These are phyloP conservation scores for Psilocybe cyanescens DNA, from an alignment of 768 basidiomycete genomes.

Conservation along the genomic window DNA sequence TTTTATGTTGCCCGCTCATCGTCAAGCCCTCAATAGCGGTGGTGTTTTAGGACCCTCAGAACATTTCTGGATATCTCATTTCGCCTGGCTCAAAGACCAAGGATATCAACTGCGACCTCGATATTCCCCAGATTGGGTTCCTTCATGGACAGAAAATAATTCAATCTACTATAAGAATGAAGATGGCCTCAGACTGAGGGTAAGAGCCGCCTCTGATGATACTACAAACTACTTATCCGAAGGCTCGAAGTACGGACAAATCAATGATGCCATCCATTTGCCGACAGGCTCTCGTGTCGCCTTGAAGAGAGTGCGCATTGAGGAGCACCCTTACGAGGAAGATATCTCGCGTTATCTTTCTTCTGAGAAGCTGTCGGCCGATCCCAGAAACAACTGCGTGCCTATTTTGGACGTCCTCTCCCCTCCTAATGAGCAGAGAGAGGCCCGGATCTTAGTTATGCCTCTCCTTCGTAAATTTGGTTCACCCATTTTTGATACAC, in stretches of 20 bases:
- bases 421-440: conserved; percentile 11
- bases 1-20: too few relatives aligned
- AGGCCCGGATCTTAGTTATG: conserved; percentile 32
- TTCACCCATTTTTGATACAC: conserved; percentile 33
- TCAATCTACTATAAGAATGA: background rate
- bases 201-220: background rate
- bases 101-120: conserved; percentile 38
- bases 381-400: conserved; percentile 35
- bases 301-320: conserved; percentile 12
- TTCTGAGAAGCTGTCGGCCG: conserved; percentile 16
- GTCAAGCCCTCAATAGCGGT: too few relatives aligned
- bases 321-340: conserved; percentile 25
- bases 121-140: conserved; percentile 34
- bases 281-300: conserved; percentile 9
- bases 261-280: conserved; percentile 13
- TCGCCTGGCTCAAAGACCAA: conserved; percentile 31
- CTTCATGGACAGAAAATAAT: conserved; percentile 32
- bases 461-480: conserved; percentile 31
- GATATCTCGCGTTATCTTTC: conserved; percentile 28
- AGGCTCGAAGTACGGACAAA: background rate
- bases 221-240: background rate
- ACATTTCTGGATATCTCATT: conserved; percentile 28
- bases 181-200: background rate
- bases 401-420: conserved; percentile 25
- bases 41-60: too few relatives aligned